A percentile compares a stretch with the other conserved stretches of the same genome.
Evolutionary conservation across 805 yeast genomes (phyloP).

Genomic region (Metschnikowia bowlesiae): DNA sequence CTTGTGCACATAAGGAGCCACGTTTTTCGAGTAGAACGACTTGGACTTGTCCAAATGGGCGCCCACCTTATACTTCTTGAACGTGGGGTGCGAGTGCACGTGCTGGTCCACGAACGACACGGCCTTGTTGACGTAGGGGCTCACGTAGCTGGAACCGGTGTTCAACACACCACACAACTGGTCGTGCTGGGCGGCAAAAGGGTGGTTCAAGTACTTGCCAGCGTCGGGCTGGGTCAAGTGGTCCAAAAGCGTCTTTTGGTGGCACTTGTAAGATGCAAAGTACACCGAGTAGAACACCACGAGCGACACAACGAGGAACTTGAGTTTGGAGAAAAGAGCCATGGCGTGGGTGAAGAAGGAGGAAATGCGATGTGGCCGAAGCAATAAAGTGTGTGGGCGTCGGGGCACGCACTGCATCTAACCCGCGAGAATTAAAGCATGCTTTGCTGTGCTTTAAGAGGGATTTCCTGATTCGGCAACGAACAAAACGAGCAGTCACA

Average conservation of each 20-base stretch:
- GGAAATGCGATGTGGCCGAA: neutral
- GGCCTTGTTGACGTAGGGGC: slow-evolving; percentile 29
- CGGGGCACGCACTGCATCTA: neutral
- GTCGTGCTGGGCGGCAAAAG: slow-evolving; percentile 34
- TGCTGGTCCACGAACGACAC: slow-evolving; percentile 31
- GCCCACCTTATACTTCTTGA: slow-evolving; percentile 28
- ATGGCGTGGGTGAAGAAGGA: slow-evolving; percentile 2
- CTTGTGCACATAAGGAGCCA: slow-evolving; percentile 29
- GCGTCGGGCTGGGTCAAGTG: slow-evolving; percentile 18
- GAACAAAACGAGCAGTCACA: neutral
- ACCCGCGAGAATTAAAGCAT: slow-evolving; percentile 4
- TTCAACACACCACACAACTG: slow-evolving; percentile 31
- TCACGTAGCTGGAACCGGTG: slow-evolving; percentile 23
- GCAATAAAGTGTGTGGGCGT: slow-evolving; percentile 1
- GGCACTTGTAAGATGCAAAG: slow-evolving; percentile 39
- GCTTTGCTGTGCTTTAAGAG: slow-evolving; percentile 4
- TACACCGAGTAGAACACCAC: slow-evolving; percentile 32
- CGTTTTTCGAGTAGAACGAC: slow-evolving; percentile 21
- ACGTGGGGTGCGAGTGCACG: slow-evolving; percentile 35
- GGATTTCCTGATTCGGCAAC: slow-evolving; percentile 1
- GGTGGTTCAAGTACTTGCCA: slow-evolving; percentile 32
- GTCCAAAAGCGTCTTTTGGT: slow-evolving; percentile 27
- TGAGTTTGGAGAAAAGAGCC: slow-evolving; percentile 18
- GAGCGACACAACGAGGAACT: slow-evolving; percentile 20
- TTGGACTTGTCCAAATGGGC: slow-evolving; percentile 24